Evolutionary conservation across 75 land plant species (phyloP).

Genomic region (Chamaecyparis obtusa): DNA sequence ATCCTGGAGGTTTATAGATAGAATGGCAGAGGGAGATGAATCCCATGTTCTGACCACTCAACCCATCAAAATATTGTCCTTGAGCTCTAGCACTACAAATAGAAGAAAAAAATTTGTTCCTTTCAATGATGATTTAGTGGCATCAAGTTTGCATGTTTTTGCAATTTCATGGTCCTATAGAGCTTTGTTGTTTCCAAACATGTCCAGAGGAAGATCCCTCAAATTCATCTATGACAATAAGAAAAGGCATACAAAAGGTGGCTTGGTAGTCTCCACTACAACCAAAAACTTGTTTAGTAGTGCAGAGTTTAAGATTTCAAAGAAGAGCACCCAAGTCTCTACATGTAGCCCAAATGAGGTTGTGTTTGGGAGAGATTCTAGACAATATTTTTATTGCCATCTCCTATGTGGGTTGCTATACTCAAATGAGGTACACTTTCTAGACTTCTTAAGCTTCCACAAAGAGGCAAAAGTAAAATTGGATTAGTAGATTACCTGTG

Average conservation of each 20-base stretch:
- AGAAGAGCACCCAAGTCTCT: slow-evolving; percentile 41
- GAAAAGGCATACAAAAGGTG: slow-evolving; percentile 44
- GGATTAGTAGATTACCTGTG: neutral
- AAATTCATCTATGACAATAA: slow-evolving; percentile 68
- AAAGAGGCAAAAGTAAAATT: neutral
- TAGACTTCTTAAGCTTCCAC: too few species aligned
- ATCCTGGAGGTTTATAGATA: too few species aligned
- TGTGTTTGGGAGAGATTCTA: slow-evolving; percentile 52
- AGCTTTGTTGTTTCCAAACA: slow-evolving; percentile 60
- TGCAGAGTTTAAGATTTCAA: slow-evolving; percentile 32
- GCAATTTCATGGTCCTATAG: slow-evolving; percentile 50
- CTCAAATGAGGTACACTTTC: slow-evolving; percentile 33
- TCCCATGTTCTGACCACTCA: slow-evolving; percentile 62
- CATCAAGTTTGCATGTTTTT: slow-evolving; percentile 39
- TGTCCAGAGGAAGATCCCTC: slow-evolving; percentile 44
- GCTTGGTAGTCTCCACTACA: slow-evolving; percentile 47
- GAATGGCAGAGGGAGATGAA: slow-evolving; percentile 68
- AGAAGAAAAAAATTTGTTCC: slow-evolving; percentile 60
- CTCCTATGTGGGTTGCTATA: slow-evolving; percentile 64
- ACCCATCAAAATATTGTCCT: slow-evolving; percentile 44
- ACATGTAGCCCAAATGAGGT: slow-evolving; percentile 73
- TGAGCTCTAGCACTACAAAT: slow-evolving; percentile 72
- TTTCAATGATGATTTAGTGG: slow-evolving; percentile 54
- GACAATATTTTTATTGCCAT: slow-evolving; percentile 70
- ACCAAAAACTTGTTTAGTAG: slow-evolving; percentile 46